Percentiles rank a stretch among this genome's conserved stretches.
These are phyloP conservation scores for Erythrophleum ivorense DNA, from an alignment of 331 rosid genomes.

Conservation along the genomic window DNA sequence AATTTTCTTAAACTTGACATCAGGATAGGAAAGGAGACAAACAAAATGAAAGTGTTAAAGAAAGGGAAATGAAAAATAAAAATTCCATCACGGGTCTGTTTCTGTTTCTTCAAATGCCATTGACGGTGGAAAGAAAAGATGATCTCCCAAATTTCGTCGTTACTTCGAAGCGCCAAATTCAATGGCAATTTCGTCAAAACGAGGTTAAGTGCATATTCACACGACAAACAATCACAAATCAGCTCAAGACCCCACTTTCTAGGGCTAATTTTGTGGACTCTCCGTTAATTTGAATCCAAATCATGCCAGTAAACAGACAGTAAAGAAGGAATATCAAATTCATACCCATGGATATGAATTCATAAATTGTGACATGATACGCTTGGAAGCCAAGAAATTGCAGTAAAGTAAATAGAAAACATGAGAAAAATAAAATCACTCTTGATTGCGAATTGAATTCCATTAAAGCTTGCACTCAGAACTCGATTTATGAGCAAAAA, in stretches of 20 bases:
- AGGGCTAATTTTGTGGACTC: conserved; percentile 39
- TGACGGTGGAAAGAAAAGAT: conserved; percentile 20
- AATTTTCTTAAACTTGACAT: neutral
- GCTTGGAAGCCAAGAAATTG: conserved; percentile 35
- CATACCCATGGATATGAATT: neutral
- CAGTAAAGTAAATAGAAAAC: neutral
- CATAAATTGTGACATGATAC: neutral
- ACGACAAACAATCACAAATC: conserved; percentile 39
- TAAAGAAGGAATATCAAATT: neutral
- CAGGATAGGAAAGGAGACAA: conserved; percentile 32
- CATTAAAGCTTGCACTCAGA: neutral
- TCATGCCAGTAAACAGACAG: neutral
- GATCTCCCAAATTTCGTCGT: neutral
- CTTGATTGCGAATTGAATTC: neutral
- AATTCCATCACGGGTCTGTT: conserved; percentile 63
- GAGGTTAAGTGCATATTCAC: conserved; percentile 3
- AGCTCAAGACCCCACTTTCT: conserved; percentile 39
- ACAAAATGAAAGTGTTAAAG: conserved; percentile 3
- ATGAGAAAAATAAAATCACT: neutral
- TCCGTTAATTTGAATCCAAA: conserved; percentile 18
- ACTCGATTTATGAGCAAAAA: neutral
- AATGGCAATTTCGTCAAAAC: conserved; percentile 16
- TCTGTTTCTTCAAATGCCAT: conserved; percentile 62
- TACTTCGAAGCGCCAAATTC: neutral
- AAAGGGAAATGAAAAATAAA: neutral